These are phyloP conservation scores for Myxozyma lipomycoides DNA, from an alignment of 805 yeast genomes.

Conservation along the genomic window DNA sequence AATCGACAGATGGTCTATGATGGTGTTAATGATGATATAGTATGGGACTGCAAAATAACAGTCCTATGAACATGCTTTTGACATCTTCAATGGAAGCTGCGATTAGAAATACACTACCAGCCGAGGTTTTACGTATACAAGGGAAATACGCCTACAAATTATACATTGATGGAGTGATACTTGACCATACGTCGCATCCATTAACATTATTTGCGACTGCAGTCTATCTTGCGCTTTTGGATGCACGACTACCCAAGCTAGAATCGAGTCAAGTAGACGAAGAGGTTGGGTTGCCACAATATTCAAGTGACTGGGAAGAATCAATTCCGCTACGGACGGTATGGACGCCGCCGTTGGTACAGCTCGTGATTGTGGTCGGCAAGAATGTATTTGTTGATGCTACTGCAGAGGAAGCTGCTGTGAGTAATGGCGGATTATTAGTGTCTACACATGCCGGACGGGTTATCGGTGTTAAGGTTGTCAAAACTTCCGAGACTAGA, in stretches of 20 bases:
- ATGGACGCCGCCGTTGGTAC: constrained; percentile 69
- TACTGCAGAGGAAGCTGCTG: constrained; percentile 80
- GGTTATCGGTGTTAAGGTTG: constrained; percentile 51
- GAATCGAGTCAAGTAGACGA: constrained; percentile 5
- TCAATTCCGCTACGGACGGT: constrained; percentile 46
- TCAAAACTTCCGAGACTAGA: constrained; percentile 14
- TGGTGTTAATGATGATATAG: constrained; percentile 5
- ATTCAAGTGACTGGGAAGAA: constrained; percentile 58
- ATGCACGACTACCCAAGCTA: constrained; percentile 46
- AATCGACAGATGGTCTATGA: background rate
- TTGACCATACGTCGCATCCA: constrained; percentile 77
- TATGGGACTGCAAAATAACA: constrained; percentile 42
- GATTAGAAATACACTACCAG: constrained; percentile 52
- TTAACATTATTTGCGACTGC: constrained; percentile 76
- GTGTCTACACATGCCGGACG: constrained; percentile 66
- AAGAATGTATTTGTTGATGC: constrained; percentile 75
- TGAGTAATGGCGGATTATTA: constrained; percentile 77
- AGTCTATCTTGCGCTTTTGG: constrained; percentile 71
- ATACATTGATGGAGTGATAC: constrained; percentile 72
- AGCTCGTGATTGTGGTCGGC: constrained; percentile 74
- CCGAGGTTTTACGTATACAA: constrained; percentile 55
- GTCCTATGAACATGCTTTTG: constrained; percentile 60
- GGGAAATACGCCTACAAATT: constrained; percentile 71
- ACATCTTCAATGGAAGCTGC: constrained; percentile 57
- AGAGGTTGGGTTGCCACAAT: constrained; percentile 22